Conservation (phyloP, 345 rosid genomes). For the Eutrema heterophyllum region DNA sequence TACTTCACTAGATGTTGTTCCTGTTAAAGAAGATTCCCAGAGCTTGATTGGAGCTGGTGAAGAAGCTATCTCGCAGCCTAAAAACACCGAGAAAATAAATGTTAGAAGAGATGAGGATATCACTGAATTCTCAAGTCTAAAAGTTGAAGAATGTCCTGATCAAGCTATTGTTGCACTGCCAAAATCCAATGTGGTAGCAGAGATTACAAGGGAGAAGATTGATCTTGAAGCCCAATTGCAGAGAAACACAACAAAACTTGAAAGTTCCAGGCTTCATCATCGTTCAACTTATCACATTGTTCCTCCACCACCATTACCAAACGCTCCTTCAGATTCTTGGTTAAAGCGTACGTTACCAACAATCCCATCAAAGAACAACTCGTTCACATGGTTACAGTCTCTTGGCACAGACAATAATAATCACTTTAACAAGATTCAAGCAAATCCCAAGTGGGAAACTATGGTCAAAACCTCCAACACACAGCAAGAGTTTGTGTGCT, state of each 20-base stretch:
- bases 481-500: constrained; percentile 46
- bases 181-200: constrained; percentile 18
- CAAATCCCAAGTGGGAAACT: constrained; percentile 70
- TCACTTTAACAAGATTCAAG: constrained; percentile 24
- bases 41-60: constrained; percentile 10
- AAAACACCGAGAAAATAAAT: constrained; percentile 19
- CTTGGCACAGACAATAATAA: constrained; percentile 18
- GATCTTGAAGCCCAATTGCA: constrained; percentile 30
- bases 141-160: constrained; percentile 15
- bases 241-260: constrained; percentile 24
- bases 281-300: constrained; percentile 32
- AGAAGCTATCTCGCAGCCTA: constrained; percentile 12
- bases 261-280: constrained; percentile 20
- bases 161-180: constrained; percentile 8
- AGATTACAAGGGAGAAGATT: constrained; percentile 28
- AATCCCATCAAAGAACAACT: constrained; percentile 41
- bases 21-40: constrained; percentile 28
- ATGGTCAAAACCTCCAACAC: constrained; percentile 57
- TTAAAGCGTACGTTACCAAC: constrained; percentile 60
- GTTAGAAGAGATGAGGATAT: constrained; percentile 17
- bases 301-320: constrained; percentile 67
- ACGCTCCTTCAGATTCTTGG: constrained; percentile 95
- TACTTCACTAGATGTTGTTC: constrained; percentile 20
- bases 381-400: constrained; percentile 34
- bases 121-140: constrained; percentile 13